These are phyloP conservation scores for Aphanomyces cochlioides DNA, from an alignment of 352 stramenopile species.

Conservation along the genomic window DNA sequence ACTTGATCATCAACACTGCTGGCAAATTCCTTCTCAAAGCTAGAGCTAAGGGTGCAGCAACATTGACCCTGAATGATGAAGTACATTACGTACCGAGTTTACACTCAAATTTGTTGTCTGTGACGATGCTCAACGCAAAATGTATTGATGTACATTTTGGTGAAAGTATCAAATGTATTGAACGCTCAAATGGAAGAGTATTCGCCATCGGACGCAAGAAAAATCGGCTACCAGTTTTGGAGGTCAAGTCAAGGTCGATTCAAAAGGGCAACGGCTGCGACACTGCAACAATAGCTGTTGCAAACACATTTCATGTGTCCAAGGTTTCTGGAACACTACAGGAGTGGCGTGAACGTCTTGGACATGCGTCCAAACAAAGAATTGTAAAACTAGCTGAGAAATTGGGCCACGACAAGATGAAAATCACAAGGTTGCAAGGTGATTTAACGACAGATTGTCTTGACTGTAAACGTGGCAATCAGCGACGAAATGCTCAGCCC, in stretches of 20 bases:
- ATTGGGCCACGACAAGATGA: not conserved
- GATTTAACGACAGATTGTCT: not conserved
- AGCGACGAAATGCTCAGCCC: not conserved
- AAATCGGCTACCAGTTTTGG: not conserved
- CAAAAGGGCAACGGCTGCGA: not conserved
- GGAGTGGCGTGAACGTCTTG: not conserved
- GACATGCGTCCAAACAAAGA: not conserved
- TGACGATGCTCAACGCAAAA: not conserved
- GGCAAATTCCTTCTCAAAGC: not conserved
- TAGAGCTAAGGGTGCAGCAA: not conserved
- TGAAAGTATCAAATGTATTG: not conserved
- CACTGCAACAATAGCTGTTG: not conserved
- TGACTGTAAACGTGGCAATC: not conserved
- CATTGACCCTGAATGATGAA: not conserved
- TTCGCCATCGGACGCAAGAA: not conserved
- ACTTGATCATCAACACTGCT: not conserved
- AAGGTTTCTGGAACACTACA: not conserved
- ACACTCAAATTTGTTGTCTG: not conserved
- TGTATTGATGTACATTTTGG: constrained; percentile 2
- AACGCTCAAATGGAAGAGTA: not conserved
- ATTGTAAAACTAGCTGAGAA: not conserved
- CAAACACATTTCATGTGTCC: not conserved
- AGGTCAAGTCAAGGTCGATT: not conserved
- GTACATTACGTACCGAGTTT: constrained; percentile 1
- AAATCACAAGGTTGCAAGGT: not conserved